These are phyloP conservation scores for Hirsutella rhossiliensis DNA, from an alignment of 2,329 filamentous ascomycete species.

Conservation along the genomic window DNA sequence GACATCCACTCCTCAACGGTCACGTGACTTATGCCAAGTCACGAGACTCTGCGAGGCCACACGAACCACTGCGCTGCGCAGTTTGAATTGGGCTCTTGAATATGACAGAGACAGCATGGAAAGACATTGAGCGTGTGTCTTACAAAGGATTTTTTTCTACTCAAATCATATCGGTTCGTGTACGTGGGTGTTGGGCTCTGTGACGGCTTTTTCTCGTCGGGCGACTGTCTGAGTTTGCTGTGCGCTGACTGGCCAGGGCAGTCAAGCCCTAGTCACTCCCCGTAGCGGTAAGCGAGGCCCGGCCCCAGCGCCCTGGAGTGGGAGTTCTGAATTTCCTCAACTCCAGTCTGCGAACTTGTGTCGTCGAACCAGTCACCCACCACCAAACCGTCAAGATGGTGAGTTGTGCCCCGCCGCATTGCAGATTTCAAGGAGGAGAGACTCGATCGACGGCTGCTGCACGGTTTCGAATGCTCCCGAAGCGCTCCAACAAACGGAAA, in stretches of 20 bases:
- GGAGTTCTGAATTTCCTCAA: constrained; percentile 35
- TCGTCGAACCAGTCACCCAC: constrained; percentile 42
- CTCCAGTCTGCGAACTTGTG: constrained; percentile 34
- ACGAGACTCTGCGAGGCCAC: neutral
- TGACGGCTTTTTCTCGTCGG: neutral
- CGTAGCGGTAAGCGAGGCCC: constrained; percentile 33
- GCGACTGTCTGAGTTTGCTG: neutral
- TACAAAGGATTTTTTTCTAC: neutral
- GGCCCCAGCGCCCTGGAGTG: constrained; percentile 23
- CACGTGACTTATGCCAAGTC: neutral
- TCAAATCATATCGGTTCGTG: too few relatives aligned
- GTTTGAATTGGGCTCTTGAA: too few relatives aligned
- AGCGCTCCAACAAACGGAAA: neutral
- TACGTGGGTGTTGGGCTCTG: neutral
- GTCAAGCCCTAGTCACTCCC: constrained; percentile 26
- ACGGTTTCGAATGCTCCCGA: neutral
- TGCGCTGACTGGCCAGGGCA: constrained; percentile 19
- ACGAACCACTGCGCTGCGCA: neutral
- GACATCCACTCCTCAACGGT: neutral
- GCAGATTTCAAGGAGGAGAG: neutral
- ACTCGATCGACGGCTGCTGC: neutral
- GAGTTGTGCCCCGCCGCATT: constrained; percentile 20
- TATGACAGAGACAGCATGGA: too few relatives aligned
- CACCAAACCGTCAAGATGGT: constrained; percentile 45
- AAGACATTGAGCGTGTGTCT: too few relatives aligned